These are phyloP conservation scores for Hansenula lynferdii DNA, from an alignment of 1,139 yeast genomes.

Conservation along the genomic window DNA sequence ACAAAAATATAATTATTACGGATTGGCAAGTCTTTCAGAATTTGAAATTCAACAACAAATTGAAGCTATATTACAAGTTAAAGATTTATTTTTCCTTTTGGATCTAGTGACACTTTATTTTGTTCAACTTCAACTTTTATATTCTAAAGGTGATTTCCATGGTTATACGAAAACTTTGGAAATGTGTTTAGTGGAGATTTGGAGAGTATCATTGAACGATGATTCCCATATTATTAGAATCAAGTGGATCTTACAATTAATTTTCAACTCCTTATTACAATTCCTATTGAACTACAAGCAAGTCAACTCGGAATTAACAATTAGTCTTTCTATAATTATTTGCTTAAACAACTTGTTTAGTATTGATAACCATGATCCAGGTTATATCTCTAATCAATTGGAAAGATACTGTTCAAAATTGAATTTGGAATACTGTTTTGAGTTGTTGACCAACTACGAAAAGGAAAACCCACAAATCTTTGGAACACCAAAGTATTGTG, in stretches of 20 bases:
- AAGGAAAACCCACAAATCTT: slow-evolving; percentile 1
- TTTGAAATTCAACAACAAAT: neutral
- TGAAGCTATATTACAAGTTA: neutral
- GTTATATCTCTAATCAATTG: neutral
- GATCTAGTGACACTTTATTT: neutral
- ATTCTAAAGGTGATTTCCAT: neutral
- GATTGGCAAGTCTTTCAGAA: neutral
- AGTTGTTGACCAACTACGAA: neutral
- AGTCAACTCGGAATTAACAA: neutral
- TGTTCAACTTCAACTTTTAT: neutral
- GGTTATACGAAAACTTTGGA: slow-evolving; percentile 1
- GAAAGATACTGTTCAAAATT: slow-evolving; percentile 1
- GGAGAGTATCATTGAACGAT: neutral
- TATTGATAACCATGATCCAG: neutral
- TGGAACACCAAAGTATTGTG: neutral
- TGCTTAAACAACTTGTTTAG: slow-evolving; percentile 1
- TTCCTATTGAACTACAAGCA: neutral
- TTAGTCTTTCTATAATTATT: neutral
- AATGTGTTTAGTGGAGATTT: neutral
- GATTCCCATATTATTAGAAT: neutral
- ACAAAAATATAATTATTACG: neutral
- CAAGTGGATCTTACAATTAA: neutral
- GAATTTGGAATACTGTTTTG: neutral
- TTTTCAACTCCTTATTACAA: neutral
- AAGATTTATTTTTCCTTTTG: neutral